Conservation (phyloP, 768 basidiomycete genomes). For the Favolaschia claudopus region DNA sequence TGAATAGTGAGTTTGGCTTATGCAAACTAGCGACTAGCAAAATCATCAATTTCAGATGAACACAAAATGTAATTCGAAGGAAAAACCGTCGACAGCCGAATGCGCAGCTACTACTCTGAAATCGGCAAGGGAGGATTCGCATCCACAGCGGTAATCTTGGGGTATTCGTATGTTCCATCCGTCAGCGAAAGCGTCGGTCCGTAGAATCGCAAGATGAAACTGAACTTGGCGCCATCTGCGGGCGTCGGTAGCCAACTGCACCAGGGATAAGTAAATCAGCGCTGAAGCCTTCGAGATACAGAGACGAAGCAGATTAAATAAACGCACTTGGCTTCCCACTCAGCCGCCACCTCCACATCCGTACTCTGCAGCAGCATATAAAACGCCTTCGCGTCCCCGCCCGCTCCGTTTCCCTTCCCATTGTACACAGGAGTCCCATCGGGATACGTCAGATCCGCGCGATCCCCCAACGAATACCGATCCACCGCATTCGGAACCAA, state of each 20-base stretch:
- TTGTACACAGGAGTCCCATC: conserved; percentile 2
- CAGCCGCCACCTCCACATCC: neutral
- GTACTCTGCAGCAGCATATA: conserved; percentile 15
- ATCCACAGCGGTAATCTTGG: conserved; percentile 1
- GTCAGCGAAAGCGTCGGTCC: conserved; percentile 1
- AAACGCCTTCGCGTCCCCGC: neutral
- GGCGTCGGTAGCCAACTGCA: conserved; percentile 19
- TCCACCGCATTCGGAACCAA: conserved; percentile 2
- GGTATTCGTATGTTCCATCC: conserved; percentile 7
- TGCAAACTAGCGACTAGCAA: too few relatives aligned
- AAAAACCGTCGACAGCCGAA: too few relatives aligned
- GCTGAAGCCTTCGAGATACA: too few relatives aligned
- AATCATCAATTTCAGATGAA: too few relatives aligned
- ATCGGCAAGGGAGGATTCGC: conserved; percentile 13
- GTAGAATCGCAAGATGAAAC: conserved; percentile 6
- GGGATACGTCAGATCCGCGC: conserved; percentile 12
- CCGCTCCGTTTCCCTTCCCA: neutral
- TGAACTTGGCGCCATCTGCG: conserved; percentile 4
- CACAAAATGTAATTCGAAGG: too few relatives aligned
- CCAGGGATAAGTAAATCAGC: neutral
- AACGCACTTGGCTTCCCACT: conserved; percentile 20
- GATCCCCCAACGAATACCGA: conserved; percentile 2
- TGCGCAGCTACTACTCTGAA: too few relatives aligned
- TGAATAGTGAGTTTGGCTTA: too few relatives aligned
- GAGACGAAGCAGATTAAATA: neutral